Evolutionary conservation across 345 rosid species (phyloP), one percentile per base, ranked within the genome.

Genomic region (Eucalyptus lansdowneana): DNA sequence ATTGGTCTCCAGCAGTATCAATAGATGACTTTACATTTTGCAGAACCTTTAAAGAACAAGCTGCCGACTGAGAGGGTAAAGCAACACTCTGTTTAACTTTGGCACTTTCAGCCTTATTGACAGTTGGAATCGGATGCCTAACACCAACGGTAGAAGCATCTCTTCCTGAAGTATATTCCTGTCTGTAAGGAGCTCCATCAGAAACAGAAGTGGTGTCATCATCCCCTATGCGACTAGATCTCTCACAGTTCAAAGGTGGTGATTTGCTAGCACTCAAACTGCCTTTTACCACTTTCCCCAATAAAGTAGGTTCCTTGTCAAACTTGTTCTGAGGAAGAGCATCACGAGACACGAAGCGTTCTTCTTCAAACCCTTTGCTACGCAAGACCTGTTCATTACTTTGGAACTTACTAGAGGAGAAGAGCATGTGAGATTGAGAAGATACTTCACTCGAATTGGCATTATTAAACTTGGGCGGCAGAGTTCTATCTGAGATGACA

Each of bases 1-100:
- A 89, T 89, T 96, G 97, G 89, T 96, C 98, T 90, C 93, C 96
- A 91, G 91, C 96, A 91, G 94, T 96, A 91, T 87, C 49, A 90
- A 93, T 87, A 86, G 98, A 97, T 87, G 95, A 92, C 92, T 95
- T 95, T 91, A 95, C 85, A 37, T 95, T 94, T 89, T 76, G 91
- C 87, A 80, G 88, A 90, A 92, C 92, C 86, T 91, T 93, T 56
- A 93, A 69, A 86, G 95, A 87, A 69, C 65, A 89, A 90, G 90
- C 92, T 88, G 89, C 87, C 83, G 25, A 88, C 72, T 60, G 91
- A 87, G 92, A 44, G 58, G 90, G 62, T 80, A 88, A 86, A 51
- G 95, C 89, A 88, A 91, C 89, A 90, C 85, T 91, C 62, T 86
- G 90, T 91, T 90, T 90, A 81, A 87, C 88, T 89, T 90, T 93